A percentile compares a stretch with the other conserved stretches of the same genome.
Evolutionary conservation across 2,329 filamentous ascomycete genomes (phyloP).

Genomic region (Volutella citrinella): DNA sequence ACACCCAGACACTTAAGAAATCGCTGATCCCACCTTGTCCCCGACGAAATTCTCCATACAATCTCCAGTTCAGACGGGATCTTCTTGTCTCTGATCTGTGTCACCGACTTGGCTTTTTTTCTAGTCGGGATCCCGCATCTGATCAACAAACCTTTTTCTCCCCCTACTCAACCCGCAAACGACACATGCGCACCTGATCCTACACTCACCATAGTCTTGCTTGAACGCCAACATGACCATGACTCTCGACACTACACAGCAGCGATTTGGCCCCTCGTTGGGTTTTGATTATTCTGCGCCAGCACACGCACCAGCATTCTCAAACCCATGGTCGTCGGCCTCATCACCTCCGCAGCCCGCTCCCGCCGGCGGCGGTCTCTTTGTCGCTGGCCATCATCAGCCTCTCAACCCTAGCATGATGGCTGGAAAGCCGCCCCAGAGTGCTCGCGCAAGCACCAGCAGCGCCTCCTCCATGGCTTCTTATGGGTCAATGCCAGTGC

Average conservation of each 20-base stretch:
- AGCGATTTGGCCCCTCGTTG: constrained; percentile 69
- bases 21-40: constrained; percentile 53
- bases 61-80: constrained; percentile 31
- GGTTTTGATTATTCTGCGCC: constrained; percentile 70
- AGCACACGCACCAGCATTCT: constrained; percentile 68
- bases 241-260: constrained; percentile 88
- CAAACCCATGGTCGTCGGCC: constrained; percentile 79
- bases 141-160: constrained; percentile 45
- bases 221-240: constrained; percentile 72
- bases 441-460: constrained; percentile 56
- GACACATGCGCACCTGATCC: constrained; percentile 22
- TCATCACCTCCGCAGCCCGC: constrained; percentile 41
- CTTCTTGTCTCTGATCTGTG: constrained; percentile 39
- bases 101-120: constrained; percentile 44
- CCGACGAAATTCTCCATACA: constrained; percentile 30
- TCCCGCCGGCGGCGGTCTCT: constrained; percentile 58
- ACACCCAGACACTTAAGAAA: constrained; percentile 53
- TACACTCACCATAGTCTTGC: constrained; percentile 14
- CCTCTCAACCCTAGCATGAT: constrained; percentile 55
- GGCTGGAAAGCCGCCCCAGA: constrained; percentile 39
- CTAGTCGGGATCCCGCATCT: constrained; percentile 47
- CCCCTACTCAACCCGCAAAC: constrained; percentile 17
- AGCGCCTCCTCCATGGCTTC: constrained; percentile 62
- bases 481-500: constrained; percentile 69
- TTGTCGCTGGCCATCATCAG: constrained; percentile 55